phyloP scores from a whole-genome alignment of 176 grass and related monocot species.

The Cenchrus americanus region DNA sequence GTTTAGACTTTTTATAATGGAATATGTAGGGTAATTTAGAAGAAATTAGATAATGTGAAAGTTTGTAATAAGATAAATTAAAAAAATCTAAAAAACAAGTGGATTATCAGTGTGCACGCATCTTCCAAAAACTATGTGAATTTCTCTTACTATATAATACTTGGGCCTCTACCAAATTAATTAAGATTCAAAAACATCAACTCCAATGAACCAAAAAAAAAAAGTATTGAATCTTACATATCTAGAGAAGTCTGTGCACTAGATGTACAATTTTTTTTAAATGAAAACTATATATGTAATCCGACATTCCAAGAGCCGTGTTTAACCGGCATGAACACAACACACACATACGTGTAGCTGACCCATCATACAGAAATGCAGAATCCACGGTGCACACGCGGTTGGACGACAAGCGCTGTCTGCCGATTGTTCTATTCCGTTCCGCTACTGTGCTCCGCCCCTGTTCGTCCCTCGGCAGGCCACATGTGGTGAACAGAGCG shows the following conservation, averaged over 20 bases:
- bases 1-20: too few relatives aligned
- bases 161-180: background rate
- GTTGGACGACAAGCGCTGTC: background rate
- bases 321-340: background rate
- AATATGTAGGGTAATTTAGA: too few relatives aligned
- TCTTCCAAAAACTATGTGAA: background rate
- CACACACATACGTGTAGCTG: background rate
- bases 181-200: background rate
- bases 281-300: background rate
- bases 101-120: background rate
- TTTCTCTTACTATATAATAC: background rate
- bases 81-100: background rate
- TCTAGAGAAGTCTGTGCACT: background rate
- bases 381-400: slow-evolving; percentile 3
- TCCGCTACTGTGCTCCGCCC: background rate
- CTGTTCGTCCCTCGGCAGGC: slow-evolving; percentile 3
- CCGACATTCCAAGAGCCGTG: background rate
- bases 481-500: slow-evolving; percentile 40
- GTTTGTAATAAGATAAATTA: too few relatives aligned
- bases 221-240: background rate
- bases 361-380: background rate
- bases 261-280: background rate
- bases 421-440: background rate
- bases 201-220: background rate
- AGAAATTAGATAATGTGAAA: too few relatives aligned